Percentiles rank a stretch among this genome's conserved stretches.
These are phyloP conservation scores for Fusarium anguioides DNA, from an alignment of 2,329 filamentous ascomycete species.

Conservation along the genomic window DNA sequence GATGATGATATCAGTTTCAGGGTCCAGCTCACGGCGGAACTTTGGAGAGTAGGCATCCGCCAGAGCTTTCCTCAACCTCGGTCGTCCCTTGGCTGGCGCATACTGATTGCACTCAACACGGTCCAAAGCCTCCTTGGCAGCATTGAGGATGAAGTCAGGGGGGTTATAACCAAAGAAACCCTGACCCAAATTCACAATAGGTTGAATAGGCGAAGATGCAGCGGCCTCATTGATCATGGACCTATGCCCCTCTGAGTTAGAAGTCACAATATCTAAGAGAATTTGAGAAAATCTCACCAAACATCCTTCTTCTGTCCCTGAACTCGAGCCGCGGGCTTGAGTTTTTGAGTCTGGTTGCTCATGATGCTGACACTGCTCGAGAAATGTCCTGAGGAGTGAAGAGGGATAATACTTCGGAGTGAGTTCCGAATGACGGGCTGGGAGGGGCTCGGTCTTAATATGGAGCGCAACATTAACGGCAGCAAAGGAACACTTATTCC, in stretches of 20 bases:
- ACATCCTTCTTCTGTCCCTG: slow-evolving; percentile 64
- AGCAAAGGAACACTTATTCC: not conserved
- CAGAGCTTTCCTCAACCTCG: slow-evolving; percentile 90
- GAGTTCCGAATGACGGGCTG: slow-evolving; percentile 33
- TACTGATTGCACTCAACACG: slow-evolving; percentile 98
- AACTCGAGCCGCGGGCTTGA: slow-evolving; percentile 63
- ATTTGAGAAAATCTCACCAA: slow-evolving; percentile 54
- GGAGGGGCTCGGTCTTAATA: slow-evolving; percentile 41
- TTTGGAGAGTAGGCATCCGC: slow-evolving; percentile 91
- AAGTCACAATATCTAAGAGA: not conserved
- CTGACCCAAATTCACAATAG: slow-evolving; percentile 74
- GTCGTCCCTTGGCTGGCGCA: slow-evolving; percentile 92
- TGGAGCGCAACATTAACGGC: slow-evolving; percentile 45
- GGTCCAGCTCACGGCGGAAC: slow-evolving; percentile 84
- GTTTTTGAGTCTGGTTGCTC: slow-evolving; percentile 55
- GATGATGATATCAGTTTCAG: slow-evolving; percentile 92
- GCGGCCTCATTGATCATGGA: slow-evolving; percentile 75
- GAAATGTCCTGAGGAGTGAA: slow-evolving; percentile 33
- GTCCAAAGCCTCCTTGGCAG: slow-evolving; percentile 89
- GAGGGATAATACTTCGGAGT: slow-evolving; percentile 34
- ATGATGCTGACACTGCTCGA: slow-evolving; percentile 50
- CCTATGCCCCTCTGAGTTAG: slow-evolving; percentile 53
- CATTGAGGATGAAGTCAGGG: slow-evolving; percentile 88
- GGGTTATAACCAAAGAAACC: slow-evolving; percentile 94
- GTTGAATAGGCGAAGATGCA: slow-evolving; percentile 69